Evolutionary conservation across 805 yeast genomes (phyloP).

Genomic region (Yamadazyma olivae): DNA sequence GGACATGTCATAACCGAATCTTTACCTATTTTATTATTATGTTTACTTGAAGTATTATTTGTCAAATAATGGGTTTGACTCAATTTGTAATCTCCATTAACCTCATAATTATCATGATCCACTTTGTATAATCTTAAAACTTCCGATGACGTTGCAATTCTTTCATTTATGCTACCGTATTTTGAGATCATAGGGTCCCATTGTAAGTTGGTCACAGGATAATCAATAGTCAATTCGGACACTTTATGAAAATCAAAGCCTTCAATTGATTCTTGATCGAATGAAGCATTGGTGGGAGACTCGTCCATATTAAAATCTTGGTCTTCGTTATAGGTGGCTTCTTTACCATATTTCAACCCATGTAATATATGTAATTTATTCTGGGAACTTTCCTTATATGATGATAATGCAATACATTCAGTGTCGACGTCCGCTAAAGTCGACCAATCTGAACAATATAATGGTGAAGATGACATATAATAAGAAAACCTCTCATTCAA

Average conservation of each 20-base stretch:
- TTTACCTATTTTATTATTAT: conserved; percentile 18
- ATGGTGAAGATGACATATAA: conserved; percentile 27
- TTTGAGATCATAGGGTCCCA: conserved; percentile 66
- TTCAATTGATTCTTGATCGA: conserved; percentile 15
- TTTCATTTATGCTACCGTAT: too few species aligned
- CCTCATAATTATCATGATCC: conserved; percentile 43
- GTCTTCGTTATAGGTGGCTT: conserved; percentile 14
- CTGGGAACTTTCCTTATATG: conserved; percentile 73
- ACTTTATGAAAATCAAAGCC: conserved; percentile 44
- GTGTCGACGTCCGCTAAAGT: conserved; percentile 19
- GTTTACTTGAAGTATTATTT: conserved; percentile 29
- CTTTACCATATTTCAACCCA: conserved; percentile 26
- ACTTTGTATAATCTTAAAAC: conserved; percentile 62
- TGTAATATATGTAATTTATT: conserved; percentile 59
- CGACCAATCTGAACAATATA: conserved; percentile 36
- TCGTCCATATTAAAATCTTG: conserved; percentile 12
- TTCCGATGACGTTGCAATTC: conserved; percentile 71
- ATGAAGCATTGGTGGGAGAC: conserved; percentile 1
- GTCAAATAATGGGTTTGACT: conserved; percentile 40
- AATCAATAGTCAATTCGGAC: conserved; percentile 53
- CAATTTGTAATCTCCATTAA: conserved; percentile 34
- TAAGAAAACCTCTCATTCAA: too few species aligned
- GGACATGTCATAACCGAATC: conserved; percentile 57
- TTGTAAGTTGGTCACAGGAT: conserved; percentile 68
- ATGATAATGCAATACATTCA: conserved; percentile 62